Base-by-base conservation (phyloP, 2,329 filamentous ascomycete species). In the Calonectria multiphialidica region DNA sequence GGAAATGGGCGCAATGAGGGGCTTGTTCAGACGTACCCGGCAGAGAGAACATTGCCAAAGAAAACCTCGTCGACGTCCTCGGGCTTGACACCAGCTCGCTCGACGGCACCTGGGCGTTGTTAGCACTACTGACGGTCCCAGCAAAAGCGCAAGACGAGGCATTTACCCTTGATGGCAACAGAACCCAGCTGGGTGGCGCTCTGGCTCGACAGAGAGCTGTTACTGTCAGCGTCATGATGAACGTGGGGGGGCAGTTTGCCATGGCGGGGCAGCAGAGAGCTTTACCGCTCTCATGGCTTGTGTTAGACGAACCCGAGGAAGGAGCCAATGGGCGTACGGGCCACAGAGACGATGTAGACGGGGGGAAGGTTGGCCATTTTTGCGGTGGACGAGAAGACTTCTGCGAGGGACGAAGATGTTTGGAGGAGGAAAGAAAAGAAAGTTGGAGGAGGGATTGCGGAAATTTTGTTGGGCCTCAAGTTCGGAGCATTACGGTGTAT, bases 31-130 rank as follows among this genome's bases (percentile, higher is more conserved):
- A 81, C 89, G 80, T 90, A 98, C 96, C 96, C 96, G 84, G 96
- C 97, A 72, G 96, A 98, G 81, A 99, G 91, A 78, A 99, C 97
- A 88, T 99, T 99, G 85, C 97, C 97, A 83, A 98, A 97, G 89
- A 97, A 97, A 82, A 99, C 95, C 85, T 99, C 97, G 83, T 99
- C 92, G 71, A 99, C 94, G 83, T 98, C 92, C 81, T 95, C 92
- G 68, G 95, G 90, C 87, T 97, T 96, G 87, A 99, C 92, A 68
- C 97, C 93, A 57, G 94, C 94, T 81, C 95, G 93, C 86, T 95
- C 93, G 77, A 99, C 91, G 74, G 96, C 96, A 80, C 89, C 91
- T 93, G 16, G 15, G 15, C 23, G 66, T 57, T 68, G 68, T 70
- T 63, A 67, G 42, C 37, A 21, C 33, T 28, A 10, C 63, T 64